Conservation (phyloP, 805 yeast species). For the Metschnikowia chrysomelidarum region DNA sequence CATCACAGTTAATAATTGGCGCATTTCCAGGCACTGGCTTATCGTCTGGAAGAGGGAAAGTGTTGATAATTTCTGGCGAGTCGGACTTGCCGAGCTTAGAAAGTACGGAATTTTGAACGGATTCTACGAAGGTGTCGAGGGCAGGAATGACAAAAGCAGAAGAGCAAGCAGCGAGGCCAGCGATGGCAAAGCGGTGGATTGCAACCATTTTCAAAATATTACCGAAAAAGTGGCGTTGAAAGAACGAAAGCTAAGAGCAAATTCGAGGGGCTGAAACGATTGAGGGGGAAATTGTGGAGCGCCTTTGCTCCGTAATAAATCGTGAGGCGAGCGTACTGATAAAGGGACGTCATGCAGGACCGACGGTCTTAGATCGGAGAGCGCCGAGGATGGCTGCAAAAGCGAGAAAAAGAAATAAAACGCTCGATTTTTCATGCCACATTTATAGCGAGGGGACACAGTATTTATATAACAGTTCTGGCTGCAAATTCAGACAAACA, state of each 20-base stretch:
- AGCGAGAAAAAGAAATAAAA: too few species aligned
- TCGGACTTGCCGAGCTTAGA: conserved; percentile 3
- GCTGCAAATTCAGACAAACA: too few species aligned
- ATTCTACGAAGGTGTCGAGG: conserved; percentile 13
- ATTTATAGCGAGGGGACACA: too few species aligned
- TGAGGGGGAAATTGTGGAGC: background rate
- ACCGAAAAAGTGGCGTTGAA: background rate
- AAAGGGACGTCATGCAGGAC: conserved; percentile 7
- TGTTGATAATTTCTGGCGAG: conserved; percentile 9
- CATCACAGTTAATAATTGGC: conserved; percentile 78
- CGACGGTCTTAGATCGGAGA: too few species aligned
- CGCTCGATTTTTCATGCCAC: too few species aligned
- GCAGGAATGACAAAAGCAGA: conserved; percentile 17
- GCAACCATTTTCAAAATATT: conserved; percentile 12
- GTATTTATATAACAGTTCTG: too few species aligned
- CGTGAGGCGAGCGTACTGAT: conserved; percentile 10
- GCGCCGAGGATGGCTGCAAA: too few species aligned
- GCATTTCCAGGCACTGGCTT: conserved; percentile 89
- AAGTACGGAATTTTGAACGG: conserved; percentile 10
- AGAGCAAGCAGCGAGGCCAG: conserved; percentile 13
- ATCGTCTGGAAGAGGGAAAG: conserved; percentile 31
- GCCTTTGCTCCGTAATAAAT: conserved; percentile 6
- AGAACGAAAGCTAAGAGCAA: background rate
- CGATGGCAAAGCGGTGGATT: conserved; percentile 15
- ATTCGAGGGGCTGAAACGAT: background rate